Evolutionary conservation across 371 early-diverging fungal genomes (phyloP).

Genomic region (Dinochytrium kinnereticum): DNA sequence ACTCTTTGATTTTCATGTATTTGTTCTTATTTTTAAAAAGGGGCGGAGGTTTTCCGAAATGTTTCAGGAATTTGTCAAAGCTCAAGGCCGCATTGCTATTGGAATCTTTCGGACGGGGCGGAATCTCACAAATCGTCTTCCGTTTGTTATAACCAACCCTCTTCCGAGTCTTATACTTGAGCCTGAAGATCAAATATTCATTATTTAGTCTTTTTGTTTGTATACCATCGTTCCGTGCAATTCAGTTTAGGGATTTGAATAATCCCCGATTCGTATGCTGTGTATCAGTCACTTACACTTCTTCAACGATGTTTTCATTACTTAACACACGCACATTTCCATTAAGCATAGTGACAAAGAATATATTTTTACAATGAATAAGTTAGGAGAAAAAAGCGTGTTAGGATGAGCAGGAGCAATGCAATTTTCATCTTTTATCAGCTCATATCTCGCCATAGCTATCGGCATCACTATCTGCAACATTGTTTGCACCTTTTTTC

Average conservation of each 20-base stretch:
- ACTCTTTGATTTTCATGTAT: background rate
- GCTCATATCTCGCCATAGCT: background rate
- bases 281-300: too few species aligned
- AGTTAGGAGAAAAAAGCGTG: background rate
- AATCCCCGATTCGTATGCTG: too few species aligned
- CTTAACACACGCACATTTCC: too few species aligned
- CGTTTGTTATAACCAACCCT: conserved; percentile 54
- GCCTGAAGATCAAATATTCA: conserved; percentile 44
- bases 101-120: conserved; percentile 42
- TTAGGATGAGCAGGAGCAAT: too few species aligned
- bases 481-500: background rate
- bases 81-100: conserved; percentile 47
- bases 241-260: too few species aligned
- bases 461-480: background rate
- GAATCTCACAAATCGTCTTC: conserved; percentile 44
- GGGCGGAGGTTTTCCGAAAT: conserved; percentile 40
- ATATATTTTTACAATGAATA: background rate
- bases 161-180: conserved; percentile 36
- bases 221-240: too few species aligned
- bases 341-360: background rate
- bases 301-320: too few species aligned
- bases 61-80: conserved; percentile 37
- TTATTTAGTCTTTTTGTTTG: conserved; percentile 27
- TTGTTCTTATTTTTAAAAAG: conserved; percentile 18
- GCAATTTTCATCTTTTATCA: too few species aligned